Base-by-base conservation (phyloP, 805 yeast species). In the Metschnikowia noctiluminum region DNA sequence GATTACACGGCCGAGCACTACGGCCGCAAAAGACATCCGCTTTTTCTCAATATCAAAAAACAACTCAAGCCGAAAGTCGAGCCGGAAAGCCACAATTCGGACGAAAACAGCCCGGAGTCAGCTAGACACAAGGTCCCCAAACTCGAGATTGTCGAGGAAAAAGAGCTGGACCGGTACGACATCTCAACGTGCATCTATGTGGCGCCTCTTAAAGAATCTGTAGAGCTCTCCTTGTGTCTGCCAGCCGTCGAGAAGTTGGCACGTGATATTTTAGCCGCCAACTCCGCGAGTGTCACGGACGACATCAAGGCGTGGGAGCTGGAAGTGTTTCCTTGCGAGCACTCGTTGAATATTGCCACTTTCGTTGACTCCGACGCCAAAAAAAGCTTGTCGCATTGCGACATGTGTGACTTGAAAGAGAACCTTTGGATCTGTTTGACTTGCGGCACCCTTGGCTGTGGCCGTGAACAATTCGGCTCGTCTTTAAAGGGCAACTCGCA, bases 381-480 rank as follows among this genome's bases (percentile, higher is more conserved):
- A 34, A 85, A 82, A 52, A 72, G 78, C 32, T 53, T 77, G 4
- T 51, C 71, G 0, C 60, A 77, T 42, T 87, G 95, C 64, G 53
- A 57, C 2, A 64, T 63, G 10, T 87, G 96, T 69, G 87, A 78
- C 1, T 71, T 94, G 54, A 65, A 68, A 30, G 87, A 84, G 55
- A 94, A 94, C 62, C 68, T 94, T 41, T 94, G 99, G 99, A 73
- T 94, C 14, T 94, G 99, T 70, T 68, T 94, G 40, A 79, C 79
- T 42, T 94, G 99, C 76, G 99, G 99, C 1, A 70, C 78, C n/a
- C 59, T 90, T 10, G 97, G 97, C 5, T 94, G 99, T 69, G 99
- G 99, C 6, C 74, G 99, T 55, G 83, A 84, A 31, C 99, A 94
- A 66, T 89, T 87, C 62, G 99, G 98, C 34, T 92, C 95, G 26